Conservation (phyloP, 345 rosid species). For the Heritiera fomes region DNA sequence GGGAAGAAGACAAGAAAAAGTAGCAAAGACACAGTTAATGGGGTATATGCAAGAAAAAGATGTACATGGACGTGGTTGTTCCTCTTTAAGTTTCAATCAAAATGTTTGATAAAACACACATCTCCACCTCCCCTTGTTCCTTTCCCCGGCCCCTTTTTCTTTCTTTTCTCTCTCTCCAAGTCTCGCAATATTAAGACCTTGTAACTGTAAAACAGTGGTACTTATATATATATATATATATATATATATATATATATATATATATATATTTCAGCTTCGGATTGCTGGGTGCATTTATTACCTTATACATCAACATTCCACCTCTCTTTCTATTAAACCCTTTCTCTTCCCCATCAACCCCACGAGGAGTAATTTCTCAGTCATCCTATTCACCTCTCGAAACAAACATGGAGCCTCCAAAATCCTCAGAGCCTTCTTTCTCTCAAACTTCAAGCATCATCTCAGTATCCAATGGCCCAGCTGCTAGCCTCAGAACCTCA, state of each 20-base stretch:
- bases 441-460: slow-evolving; percentile 41
- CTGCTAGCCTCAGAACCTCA: slow-evolving; percentile 18
- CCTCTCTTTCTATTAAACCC: slow-evolving; percentile 34
- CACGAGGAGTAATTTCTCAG: slow-evolving; percentile 1
- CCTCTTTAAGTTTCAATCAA: slow-evolving; percentile 27
- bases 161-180: slow-evolving; percentile 4
- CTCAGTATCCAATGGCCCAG: slow-evolving; percentile 33
- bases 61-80: slow-evolving; percentile 20
- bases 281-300: slow-evolving; percentile 21
- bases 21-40: slow-evolving; percentile 17
- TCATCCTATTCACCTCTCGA: neutral
- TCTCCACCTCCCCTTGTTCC: neutral
- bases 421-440: slow-evolving; percentile 34
- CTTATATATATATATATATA: neutral
- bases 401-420: slow-evolving; percentile 42
- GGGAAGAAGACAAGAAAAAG: slow-evolving; percentile 33
- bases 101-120: slow-evolving; percentile 18
- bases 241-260: neutral
- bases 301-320: slow-evolving; percentile 26
- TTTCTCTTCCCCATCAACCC: neutral
- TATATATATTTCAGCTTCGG: slow-evolving; percentile 8
- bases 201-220: slow-evolving; percentile 38
- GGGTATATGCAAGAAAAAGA: slow-evolving; percentile 21
- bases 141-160: neutral
- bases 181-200: slow-evolving; percentile 28